Conservation (phyloP, 345 rosid species). For the Stellera chamaejasme region DNA sequence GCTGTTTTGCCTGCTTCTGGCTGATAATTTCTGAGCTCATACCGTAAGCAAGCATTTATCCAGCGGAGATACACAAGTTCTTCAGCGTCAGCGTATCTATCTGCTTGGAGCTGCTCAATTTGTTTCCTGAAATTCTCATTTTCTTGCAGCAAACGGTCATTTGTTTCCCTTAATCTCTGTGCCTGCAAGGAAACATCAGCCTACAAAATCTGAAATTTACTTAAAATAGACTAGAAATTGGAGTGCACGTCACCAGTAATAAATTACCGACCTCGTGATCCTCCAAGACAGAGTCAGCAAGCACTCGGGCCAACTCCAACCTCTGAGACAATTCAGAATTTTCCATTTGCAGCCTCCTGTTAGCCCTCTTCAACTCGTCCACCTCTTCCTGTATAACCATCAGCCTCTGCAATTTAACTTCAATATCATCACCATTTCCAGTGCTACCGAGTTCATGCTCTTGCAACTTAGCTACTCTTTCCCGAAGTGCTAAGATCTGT, state of each 20-base stretch:
- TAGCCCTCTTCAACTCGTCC: conserved; percentile 55
- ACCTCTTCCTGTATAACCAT: conserved; percentile 52
- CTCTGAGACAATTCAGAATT: conserved; percentile 46
- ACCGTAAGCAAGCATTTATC: conserved; percentile 87
- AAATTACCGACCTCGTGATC: conserved; percentile 43
- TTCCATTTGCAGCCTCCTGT: conserved; percentile 47
- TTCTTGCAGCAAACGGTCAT: conserved; percentile 34
- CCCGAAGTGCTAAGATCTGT: conserved; percentile 55
- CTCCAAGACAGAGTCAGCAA: conserved; percentile 48
- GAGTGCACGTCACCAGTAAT: background rate
- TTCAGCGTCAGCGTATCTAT: conserved; percentile 59
- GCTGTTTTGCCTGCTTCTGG: conserved; percentile 55
- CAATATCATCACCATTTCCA: conserved; percentile 22
- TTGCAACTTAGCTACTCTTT: conserved; percentile 51
- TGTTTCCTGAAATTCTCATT: conserved; percentile 47
- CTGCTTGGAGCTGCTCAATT: conserved; percentile 59
- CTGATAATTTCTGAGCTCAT: conserved; percentile 69
- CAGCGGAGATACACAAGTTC: conserved; percentile 82
- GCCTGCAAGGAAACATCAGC: conserved; percentile 27
- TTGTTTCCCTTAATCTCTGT: conserved; percentile 40
- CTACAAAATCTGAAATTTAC: conserved; percentile 6
- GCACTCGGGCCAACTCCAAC: conserved; percentile 52
- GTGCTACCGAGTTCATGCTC: conserved; percentile 43
- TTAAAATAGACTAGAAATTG: background rate
- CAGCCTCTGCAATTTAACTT: conserved; percentile 40